phyloP scores from a whole-genome alignment of 139 green algal species.

The Chlamydomonas applanata region DNA sequence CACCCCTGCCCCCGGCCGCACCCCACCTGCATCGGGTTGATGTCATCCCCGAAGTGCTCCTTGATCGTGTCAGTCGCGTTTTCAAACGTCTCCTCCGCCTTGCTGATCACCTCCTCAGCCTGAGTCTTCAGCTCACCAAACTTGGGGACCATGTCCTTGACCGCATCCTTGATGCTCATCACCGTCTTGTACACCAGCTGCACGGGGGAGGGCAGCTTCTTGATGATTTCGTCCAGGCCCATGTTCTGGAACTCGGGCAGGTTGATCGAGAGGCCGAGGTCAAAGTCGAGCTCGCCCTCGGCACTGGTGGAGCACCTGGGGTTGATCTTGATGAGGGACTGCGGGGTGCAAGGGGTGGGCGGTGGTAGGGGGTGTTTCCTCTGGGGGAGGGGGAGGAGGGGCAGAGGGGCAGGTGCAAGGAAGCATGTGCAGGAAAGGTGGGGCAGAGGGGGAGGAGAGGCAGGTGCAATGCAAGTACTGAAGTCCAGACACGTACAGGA shows the following conservation, averaged over 20 bases:
- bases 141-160: neutral
- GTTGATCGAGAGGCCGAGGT: neutral
- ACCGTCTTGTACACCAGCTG: conserved; percentile 6
- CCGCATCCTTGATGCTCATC: conserved; percentile 2
- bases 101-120: neutral
- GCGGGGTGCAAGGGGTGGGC: neutral
- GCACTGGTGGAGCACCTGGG: neutral
- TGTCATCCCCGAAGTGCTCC: neutral
- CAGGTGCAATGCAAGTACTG: too few species aligned
- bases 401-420: too few species aligned
- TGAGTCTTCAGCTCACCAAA: neutral
- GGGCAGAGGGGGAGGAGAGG: too few species aligned
- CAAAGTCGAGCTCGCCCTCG: conserved; percentile 4
- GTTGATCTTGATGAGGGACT: conserved; percentile 7
- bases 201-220: neutral
- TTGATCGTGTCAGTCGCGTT: neutral
- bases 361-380: too few species aligned
- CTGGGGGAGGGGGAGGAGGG: too few species aligned
- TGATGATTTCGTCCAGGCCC: neutral
- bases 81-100: neutral
- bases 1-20: too few species aligned
- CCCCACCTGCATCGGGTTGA: too few species aligned
- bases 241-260: neutral
- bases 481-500: too few species aligned
- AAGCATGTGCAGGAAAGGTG: too few species aligned